phyloP scores from a whole-genome alignment of 2,329 filamentous ascomycete genomes.

The Apiospora phragmitis region DNA sequence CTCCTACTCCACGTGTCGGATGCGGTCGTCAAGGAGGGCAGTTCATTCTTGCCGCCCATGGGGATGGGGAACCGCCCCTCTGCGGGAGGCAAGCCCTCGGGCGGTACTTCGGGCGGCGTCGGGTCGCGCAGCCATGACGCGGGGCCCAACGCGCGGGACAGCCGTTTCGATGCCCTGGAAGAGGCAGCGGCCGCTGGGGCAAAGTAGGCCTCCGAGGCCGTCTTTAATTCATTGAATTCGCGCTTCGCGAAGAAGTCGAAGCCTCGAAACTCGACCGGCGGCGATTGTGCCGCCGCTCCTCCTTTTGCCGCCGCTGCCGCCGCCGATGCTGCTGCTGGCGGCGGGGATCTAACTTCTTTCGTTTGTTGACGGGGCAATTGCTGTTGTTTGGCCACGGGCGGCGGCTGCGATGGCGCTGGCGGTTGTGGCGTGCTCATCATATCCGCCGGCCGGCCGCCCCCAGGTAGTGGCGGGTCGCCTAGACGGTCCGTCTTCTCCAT shows the following conservation, averaged over 20 bases:
- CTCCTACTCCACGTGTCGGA: conserved; percentile 12
- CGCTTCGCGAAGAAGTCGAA: conserved; percentile 33
- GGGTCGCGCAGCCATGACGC: conserved; percentile 33
- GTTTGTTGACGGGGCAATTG: background rate
- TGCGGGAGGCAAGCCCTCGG: conserved; percentile 11
- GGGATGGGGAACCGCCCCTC: conserved; percentile 14
- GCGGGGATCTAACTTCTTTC: background rate
- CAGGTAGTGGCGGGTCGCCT: background rate
- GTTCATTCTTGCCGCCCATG: conserved; percentile 11
- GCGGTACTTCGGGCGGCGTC: conserved; percentile 22
- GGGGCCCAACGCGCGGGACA: conserved; percentile 16
- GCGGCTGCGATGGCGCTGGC: background rate
- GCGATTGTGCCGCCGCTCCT: conserved; percentile 1
- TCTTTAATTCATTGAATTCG: conserved; percentile 29
- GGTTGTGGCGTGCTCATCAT: background rate
- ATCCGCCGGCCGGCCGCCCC: background rate
- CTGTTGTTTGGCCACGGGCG: conserved; percentile 2
- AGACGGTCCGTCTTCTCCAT: conserved; percentile 10
- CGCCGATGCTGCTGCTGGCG: conserved; percentile 3
- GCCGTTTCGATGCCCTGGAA: conserved; percentile 14
- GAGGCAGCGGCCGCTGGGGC: conserved; percentile 13
- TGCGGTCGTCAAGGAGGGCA: conserved; percentile 14
- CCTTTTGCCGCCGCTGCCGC: background rate
- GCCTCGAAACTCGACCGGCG: conserved; percentile 30
- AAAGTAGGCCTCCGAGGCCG: conserved; percentile 30